Percentiles rank a stretch among this genome's conserved stretches.
Evolutionary conservation across 352 stramenopile genomes (phyloP).

Genomic region (Pythium scleroteichum): DNA sequence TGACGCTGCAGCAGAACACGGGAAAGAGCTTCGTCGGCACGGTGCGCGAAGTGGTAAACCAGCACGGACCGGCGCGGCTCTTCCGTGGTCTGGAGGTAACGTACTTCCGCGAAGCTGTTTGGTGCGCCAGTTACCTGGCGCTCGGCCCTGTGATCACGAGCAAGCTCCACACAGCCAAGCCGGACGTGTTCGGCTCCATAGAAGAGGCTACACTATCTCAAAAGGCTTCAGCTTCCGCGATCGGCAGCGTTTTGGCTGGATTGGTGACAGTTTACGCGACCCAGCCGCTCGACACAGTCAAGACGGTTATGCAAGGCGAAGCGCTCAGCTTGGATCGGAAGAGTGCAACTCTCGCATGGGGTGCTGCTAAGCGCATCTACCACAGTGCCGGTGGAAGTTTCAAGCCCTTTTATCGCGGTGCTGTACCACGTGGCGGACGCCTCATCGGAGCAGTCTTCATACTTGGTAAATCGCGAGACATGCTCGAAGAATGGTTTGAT

Average conservation of each 20-base stretch:
- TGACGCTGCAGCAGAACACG: conserved; percentile 87
- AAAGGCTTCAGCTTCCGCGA: conserved; percentile 56
- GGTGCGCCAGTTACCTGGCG: conserved; percentile 79
- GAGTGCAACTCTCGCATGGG: conserved; percentile 41
- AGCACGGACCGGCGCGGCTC: conserved; percentile 51
- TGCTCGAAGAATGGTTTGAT: conserved; percentile 72
- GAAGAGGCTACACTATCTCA: conserved; percentile 61
- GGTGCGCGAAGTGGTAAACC: conserved; percentile 50
- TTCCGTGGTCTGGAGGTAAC: conserved; percentile 64
- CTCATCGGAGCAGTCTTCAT: conserved; percentile 85
- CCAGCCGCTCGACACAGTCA: conserved; percentile 83
- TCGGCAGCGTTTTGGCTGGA: conserved; percentile 69
- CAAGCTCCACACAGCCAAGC: conserved; percentile 56
- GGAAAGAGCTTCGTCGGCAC: conserved; percentile 67
- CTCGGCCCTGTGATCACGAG: conserved; percentile 70
- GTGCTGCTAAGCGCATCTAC: conserved; percentile 48
- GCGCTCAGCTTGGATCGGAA: conserved; percentile 43
- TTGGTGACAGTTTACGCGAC: conserved; percentile 75
- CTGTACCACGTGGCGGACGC: conserved; percentile 73
- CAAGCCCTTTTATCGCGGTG: conserved; percentile 63
- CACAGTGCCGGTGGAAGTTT: conserved; percentile 43
- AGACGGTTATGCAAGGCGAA: conserved; percentile 86
- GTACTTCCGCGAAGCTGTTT: conserved; percentile 62
- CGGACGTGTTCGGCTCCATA: conserved; percentile 50
- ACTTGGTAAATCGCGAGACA: conserved; percentile 67